Conservation (phyloP, 2,329 filamentous ascomycete species). For the Magnaporthales sp. region DNA sequence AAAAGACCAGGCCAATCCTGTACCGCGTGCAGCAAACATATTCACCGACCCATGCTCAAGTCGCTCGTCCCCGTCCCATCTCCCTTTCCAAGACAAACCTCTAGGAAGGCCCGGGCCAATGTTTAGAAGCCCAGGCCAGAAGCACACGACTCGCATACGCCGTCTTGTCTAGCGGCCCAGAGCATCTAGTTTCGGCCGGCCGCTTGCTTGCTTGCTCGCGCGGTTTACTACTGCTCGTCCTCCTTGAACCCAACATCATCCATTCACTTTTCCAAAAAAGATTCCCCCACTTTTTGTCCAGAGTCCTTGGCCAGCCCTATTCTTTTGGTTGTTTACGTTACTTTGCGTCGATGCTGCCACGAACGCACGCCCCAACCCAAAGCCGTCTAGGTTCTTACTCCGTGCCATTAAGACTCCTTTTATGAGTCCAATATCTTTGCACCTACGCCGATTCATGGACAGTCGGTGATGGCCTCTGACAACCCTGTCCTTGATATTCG, state of each 20-base stretch:
- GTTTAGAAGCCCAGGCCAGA: background rate
- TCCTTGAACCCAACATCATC: background rate
- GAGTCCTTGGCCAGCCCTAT: background rate
- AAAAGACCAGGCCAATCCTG: background rate
- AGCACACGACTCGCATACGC: background rate
- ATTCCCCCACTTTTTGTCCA: background rate
- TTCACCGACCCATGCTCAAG: background rate
- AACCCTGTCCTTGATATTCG: background rate
- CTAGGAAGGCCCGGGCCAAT: background rate
- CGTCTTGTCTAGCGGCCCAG: background rate
- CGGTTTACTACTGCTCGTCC: background rate
- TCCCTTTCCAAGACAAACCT: background rate
- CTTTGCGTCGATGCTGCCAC: background rate
- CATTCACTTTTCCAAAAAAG: background rate
- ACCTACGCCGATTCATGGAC: background rate
- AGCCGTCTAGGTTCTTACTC: background rate
- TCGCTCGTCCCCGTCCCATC: background rate
- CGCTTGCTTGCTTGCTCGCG: background rate
- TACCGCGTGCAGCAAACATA: background rate
- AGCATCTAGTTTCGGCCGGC: background rate
- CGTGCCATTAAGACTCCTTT: background rate
- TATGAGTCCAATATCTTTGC: background rate
- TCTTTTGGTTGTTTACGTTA: background rate
- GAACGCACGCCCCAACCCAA: background rate
- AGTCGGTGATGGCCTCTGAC: background rate